Percentiles rank a stretch among this genome's conserved stretches.
Evolutionary conservation across 345 rosid species (phyloP).

Genomic region (Populus davidiana): DNA sequence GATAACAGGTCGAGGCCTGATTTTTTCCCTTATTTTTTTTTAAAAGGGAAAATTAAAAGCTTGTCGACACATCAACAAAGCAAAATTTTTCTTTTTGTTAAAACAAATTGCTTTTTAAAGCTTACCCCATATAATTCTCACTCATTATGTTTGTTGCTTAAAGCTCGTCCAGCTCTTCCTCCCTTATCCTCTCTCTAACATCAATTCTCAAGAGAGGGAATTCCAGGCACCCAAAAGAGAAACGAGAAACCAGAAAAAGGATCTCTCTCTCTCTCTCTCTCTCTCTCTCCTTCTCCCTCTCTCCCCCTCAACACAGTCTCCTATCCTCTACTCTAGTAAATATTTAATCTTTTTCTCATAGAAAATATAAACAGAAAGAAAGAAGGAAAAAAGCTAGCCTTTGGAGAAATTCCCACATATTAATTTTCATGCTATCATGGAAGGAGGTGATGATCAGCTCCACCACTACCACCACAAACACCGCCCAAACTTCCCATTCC

Average conservation of each 20-base stretch:
- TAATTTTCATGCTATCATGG: slow-evolving; percentile 50
- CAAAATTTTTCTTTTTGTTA: slow-evolving; percentile 35
- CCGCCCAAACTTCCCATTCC: slow-evolving; percentile 70
- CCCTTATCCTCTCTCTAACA: slow-evolving; percentile 25
- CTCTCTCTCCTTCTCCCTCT: neutral
- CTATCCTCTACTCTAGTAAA: neutral
- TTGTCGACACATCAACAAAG: slow-evolving; percentile 31
- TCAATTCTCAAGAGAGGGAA: slow-evolving; percentile 17
- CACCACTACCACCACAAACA: slow-evolving; percentile 29
- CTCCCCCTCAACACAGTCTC: neutral
- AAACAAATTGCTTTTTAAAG: slow-evolving; percentile 44
- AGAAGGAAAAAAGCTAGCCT: slow-evolving; percentile 4
- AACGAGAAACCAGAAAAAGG: slow-evolving; percentile 1
- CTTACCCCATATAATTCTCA: slow-evolving; percentile 73
- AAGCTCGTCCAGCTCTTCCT: slow-evolving; percentile 37
- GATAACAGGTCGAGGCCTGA: neutral
- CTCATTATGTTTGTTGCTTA: slow-evolving; percentile 81
- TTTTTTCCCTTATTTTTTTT: neutral
- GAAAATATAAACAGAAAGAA: slow-evolving; percentile 1
- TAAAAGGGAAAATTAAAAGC: slow-evolving; percentile 8
- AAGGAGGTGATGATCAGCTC: slow-evolving; percentile 56
- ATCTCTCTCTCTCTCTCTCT: neutral
- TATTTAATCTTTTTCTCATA: neutral
- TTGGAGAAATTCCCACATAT: slow-evolving; percentile 29
- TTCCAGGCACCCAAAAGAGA: slow-evolving; percentile 12